Evolutionary conservation across 192 early-diverging fungal species (phyloP).

Genomic region (Spinellus fusiger): DNA sequence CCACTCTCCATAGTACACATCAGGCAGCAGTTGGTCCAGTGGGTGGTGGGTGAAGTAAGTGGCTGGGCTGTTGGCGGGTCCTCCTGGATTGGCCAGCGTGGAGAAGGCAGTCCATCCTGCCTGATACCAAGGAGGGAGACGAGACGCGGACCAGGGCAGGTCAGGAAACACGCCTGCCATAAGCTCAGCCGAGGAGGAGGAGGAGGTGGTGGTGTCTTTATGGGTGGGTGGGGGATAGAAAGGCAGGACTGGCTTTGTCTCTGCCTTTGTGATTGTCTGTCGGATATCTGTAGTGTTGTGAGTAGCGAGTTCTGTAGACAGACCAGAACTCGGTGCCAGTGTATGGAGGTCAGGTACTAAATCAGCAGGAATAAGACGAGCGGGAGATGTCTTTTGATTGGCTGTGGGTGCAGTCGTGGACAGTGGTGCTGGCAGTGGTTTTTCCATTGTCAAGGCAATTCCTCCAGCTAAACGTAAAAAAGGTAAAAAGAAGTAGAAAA

Average conservation of each 20-base stretch:
- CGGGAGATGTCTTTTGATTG: too few relatives aligned
- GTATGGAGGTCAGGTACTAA: conserved; percentile 19
- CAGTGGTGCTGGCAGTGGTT: too few relatives aligned
- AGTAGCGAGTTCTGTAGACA: conserved; percentile 22
- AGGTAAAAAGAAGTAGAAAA: too few relatives aligned
- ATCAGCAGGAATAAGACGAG: conserved; percentile 18
- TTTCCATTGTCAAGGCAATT: too few relatives aligned
- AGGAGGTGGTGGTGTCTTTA: too few relatives aligned
- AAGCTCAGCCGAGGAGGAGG: too few relatives aligned
- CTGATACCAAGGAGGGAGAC: conserved; percentile 23
- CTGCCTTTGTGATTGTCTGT: conserved; percentile 5
- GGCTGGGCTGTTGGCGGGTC: conserved; percentile 3
- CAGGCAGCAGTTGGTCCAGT: conserved; percentile 14
- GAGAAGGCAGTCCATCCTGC: conserved; percentile 19
- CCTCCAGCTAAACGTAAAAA: too few relatives aligned
- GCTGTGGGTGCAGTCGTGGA: too few relatives aligned
- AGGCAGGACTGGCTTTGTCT: conserved; percentile 12
- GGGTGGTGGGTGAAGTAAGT: conserved; percentile 4
- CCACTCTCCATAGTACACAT: conserved; percentile 28
- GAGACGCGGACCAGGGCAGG: background rate
- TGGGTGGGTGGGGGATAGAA: too few relatives aligned
- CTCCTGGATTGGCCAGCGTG: conserved; percentile 3
- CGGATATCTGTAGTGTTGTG: conserved; percentile 13
- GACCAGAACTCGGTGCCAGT: background rate
- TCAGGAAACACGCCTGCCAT: conserved; percentile 1